Evolutionary conservation across 345 rosid genomes (phyloP).

Genomic region (Salix arbutifolia): DNA sequence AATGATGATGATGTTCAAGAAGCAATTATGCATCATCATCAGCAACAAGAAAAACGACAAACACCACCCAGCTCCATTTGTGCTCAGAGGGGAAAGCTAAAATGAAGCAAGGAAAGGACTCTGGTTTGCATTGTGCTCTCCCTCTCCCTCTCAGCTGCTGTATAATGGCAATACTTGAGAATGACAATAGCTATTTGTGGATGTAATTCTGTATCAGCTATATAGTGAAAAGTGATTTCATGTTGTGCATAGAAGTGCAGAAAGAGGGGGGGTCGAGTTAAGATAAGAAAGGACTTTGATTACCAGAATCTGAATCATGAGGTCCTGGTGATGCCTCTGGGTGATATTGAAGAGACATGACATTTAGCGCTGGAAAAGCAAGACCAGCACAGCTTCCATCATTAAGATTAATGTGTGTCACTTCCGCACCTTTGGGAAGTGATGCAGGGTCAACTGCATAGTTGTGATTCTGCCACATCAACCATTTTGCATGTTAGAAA

Average conservation of each 20-base stretch:
- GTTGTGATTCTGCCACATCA: conserved; percentile 74
- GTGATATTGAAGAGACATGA: conserved; percentile 92
- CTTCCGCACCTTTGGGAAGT: conserved; percentile 82
- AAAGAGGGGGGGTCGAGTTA: background rate
- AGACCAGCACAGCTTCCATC: conserved; percentile 97
- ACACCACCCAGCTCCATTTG: background rate
- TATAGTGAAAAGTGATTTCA: background rate
- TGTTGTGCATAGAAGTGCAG: background rate
- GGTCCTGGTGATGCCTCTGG: conserved; percentile 99
- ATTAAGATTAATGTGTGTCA: conserved; percentile 88
- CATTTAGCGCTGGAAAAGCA: conserved; percentile 61
- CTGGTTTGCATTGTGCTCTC: background rate
- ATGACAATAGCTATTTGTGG: background rate
- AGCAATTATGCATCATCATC: background rate
- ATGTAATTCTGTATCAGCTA: background rate
- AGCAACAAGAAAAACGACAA: background rate
- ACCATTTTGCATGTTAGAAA: conserved; percentile 6
- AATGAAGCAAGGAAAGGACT: background rate
- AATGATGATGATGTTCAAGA: background rate
- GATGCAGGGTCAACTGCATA: conserved; percentile 90
- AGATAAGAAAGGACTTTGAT: background rate
- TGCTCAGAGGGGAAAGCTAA: background rate
- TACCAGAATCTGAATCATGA: conserved; percentile 85
- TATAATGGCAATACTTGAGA: background rate
- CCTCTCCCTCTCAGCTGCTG: background rate